Percentiles rank a stretch among this genome's conserved stretches.
Conservation (phyloP, 805 yeast species). For the Yarrowia sp. region DNA sequence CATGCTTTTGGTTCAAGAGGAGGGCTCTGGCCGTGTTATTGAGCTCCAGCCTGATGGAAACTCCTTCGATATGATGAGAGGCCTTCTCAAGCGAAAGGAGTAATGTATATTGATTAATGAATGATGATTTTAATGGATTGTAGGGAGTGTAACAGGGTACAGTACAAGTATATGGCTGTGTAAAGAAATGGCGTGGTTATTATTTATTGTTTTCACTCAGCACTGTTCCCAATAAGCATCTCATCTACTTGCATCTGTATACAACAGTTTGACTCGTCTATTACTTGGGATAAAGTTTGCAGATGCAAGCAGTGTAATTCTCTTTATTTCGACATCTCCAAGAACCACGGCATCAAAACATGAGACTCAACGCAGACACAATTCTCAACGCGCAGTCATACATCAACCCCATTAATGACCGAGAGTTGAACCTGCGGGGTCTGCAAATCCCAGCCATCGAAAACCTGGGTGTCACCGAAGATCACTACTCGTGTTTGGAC, state of each 20-base stretch:
- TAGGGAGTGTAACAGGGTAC: too few relatives aligned
- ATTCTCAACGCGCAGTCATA: constrained; percentile 52
- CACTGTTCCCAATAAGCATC: not conserved
- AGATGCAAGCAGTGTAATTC: constrained; percentile 1
- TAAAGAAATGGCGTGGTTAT: too few relatives aligned
- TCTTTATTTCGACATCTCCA: not conserved
- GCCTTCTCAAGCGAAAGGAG: constrained; percentile 66
- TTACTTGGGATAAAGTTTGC: not conserved
- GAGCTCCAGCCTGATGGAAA: constrained; percentile 96
- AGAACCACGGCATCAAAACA: constrained; percentile 32
- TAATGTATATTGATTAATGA: not conserved
- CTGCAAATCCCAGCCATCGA: constrained; percentile 46
- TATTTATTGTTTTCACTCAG: too few relatives aligned
- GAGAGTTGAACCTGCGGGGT: constrained; percentile 44
- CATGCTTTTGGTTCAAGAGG: constrained; percentile 69
- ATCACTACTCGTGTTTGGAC: constrained; percentile 59
- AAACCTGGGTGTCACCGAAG: constrained; percentile 44
- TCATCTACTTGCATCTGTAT: not conserved
- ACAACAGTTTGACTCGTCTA: not conserved
- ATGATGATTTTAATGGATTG: not conserved
- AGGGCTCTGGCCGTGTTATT: constrained; percentile 54
- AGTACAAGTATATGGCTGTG: too few relatives aligned
- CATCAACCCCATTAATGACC: constrained; percentile 46
- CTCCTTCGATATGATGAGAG: constrained; percentile 91
- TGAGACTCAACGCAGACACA: constrained; percentile 57